These are phyloP conservation scores for Chaetomium sp. DNA, from an alignment of 2,329 filamentous ascomycete genomes.

Conservation along the genomic window DNA sequence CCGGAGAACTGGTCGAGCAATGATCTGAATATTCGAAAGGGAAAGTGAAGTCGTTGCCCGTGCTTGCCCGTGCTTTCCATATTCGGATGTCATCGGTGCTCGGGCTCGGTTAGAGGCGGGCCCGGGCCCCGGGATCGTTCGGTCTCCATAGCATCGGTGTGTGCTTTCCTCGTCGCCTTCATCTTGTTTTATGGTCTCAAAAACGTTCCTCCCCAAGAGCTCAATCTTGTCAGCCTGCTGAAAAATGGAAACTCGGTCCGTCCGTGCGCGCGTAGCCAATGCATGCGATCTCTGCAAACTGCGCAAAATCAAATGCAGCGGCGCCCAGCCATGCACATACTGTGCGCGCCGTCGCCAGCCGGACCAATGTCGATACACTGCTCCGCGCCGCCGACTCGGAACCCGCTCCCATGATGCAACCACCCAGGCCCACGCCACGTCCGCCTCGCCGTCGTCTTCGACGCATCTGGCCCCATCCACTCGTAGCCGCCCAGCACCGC, in stretches of 20 bases:
- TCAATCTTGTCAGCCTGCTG: background rate
- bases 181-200: no score
- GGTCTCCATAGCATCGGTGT: no score
- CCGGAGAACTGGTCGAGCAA: no score
- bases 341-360: constrained; percentile 40
- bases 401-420: constrained; percentile 11
- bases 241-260: constrained; percentile 17
- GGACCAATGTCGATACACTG: constrained; percentile 42
- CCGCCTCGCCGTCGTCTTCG: background rate
- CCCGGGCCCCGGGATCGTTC: no score
- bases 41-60: no score
- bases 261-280: constrained; percentile 39
- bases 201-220: no score
- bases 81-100: no score
- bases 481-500: background rate
- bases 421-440: background rate
- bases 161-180: no score
- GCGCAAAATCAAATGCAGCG: constrained; percentile 51
- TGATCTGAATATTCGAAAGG: no score
- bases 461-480: constrained; percentile 1
- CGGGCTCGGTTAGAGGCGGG: no score
- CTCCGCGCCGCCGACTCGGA: constrained; percentile 34
- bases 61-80: no score
- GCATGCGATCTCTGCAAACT: constrained; percentile 50
- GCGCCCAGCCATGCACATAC: constrained; percentile 45